A percentile compares a stretch with the other conserved stretches of the same genome.
phyloP scores from a whole-genome alignment of 1,284 basidiomycete genomes.

The Ceratobasidium sp. region DNA sequence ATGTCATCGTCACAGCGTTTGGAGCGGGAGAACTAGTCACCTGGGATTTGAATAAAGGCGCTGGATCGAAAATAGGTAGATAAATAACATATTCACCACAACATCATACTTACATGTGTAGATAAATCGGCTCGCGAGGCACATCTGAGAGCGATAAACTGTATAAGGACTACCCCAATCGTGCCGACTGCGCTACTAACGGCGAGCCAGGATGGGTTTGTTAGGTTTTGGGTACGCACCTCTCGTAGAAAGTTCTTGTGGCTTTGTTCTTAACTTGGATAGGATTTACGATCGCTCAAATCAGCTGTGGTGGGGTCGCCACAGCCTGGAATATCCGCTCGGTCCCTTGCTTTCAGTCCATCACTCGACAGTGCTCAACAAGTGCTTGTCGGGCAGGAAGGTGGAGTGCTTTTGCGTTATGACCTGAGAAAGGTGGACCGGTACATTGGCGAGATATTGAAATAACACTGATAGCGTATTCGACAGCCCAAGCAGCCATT shows the following conservation, averaged over 20 bases:
- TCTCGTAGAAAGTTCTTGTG: not conserved
- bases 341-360: constrained; percentile 75
- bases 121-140: constrained; percentile 66
- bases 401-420: constrained; percentile 72
- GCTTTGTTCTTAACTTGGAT: not conserved
- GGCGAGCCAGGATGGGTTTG: constrained; percentile 76
- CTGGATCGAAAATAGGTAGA: constrained; percentile 74
- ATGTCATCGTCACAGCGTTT: constrained; percentile 83
- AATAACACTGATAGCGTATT: constrained; percentile 58
- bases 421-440: constrained; percentile 70
- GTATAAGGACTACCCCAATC: constrained; percentile 66
- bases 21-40: constrained; percentile 84
- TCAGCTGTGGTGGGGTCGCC: constrained; percentile 70
- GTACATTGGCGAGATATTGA: not conserved
- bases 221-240: constrained; percentile 79
- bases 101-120: constrained; percentile 55
- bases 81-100: constrained; percentile 9
- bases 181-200: constrained; percentile 77
- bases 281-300: constrained; percentile 79
- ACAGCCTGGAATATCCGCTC: constrained; percentile 74
- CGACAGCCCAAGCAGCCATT: constrained; percentile 48
- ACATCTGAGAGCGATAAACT: constrained; percentile 78
- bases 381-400: constrained; percentile 79
- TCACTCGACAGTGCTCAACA: constrained; percentile 63
- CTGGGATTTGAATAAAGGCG: constrained; percentile 76